Base-by-base conservation (phyloP, 306 rosid genomes). In the Trifolium dubium region DNA sequence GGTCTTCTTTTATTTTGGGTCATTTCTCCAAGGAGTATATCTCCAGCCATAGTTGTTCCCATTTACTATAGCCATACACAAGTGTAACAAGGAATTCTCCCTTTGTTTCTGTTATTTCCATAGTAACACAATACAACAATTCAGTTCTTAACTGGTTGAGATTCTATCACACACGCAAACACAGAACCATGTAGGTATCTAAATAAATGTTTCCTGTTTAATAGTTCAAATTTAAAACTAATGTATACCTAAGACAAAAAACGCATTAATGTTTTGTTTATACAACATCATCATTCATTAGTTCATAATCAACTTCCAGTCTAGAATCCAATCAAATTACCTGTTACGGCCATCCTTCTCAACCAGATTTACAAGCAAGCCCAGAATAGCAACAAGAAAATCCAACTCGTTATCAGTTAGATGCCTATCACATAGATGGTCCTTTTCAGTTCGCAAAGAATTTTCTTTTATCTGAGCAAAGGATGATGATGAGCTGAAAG, bases 361-460 rank as follows among this genome's bases (percentile, higher is more conserved):
- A 3, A 95, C 92, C 81, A 95, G 87, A 85, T 95, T 95, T 77
- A 95, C 98, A 75, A 95, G 98, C 72, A 95, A 85, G 72, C 99
- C 99, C 79, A 95, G 80, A 77, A 95, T 95, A 37, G 99, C 98
- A 66, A 95, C 99, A 66, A 95, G 99, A 82, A 95, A 89, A 85
- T 95, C 98, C 62, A 88, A 82, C 83, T 95, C 99, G 3, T 90
- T 83, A 87, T 95, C 99, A 15, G 84, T 81, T 40, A 95, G 92
- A 72, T 76, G 92, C 56, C 41, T 88, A 63, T 90, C 90, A 77
- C 40, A 50, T 68, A 74, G 91, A 69, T 56, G 73, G 55, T 80
- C 89, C 28, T 79, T 64, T 64, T 75, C 83, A 40, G 65, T 69
- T 71, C 64, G 75, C 55, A 76, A 81, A 35, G 73, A 64, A 71